Base-by-base conservation (phyloP, 169 alveolate genomes). In the Plasmodium billcollinsi region DNA sequence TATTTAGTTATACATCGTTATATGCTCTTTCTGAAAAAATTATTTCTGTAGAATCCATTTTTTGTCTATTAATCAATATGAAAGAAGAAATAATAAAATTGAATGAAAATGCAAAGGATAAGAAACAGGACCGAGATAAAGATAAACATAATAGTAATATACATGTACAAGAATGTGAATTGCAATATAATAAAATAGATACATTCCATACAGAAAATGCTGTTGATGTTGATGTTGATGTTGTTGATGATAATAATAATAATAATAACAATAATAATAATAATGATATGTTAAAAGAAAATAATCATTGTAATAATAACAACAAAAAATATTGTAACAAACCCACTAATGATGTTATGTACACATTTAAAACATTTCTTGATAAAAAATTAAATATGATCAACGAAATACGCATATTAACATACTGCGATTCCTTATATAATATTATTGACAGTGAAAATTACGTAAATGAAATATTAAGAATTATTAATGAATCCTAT, bases 11-110 rank as follows among this genome's bases (percentile, higher is more conserved):
- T 29, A 56, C 85, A 15, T 83, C 74, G 33, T 50, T 43, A 33
- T 69, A 83, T 47, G 91, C 85, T 14, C 65, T 83, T 69, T 67
- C 91, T 21, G 91, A 83, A 83, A 83, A 83, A 49, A 69, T 83
- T 56, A 58, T 83, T 18, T 56, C 85, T 14, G 11, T 83, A 14
- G 91, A 83, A 72, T 83, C 91, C n/a, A 43, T 67, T 6, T 83
- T 63, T 49, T 83, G 85, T 63, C 47, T 83, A 47, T 15, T 83
- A 67, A 18, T 49, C 14, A 83, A 83, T 54, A 69, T 83, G 59
- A 83, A 83, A 58, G 91, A 83, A 43, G 85, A 83, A 18, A 49
- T 56, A 69, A 83, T 69, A 47, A 45, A 39, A 52, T n/a, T 58
- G 33, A 26, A 14, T 29, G 39, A 61, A n/a, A 18, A 20, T 15